Evolutionary conservation across 345 rosid genomes (phyloP), one percentile per base, ranked within the genome.

Genomic region (Populus tremula): DNA sequence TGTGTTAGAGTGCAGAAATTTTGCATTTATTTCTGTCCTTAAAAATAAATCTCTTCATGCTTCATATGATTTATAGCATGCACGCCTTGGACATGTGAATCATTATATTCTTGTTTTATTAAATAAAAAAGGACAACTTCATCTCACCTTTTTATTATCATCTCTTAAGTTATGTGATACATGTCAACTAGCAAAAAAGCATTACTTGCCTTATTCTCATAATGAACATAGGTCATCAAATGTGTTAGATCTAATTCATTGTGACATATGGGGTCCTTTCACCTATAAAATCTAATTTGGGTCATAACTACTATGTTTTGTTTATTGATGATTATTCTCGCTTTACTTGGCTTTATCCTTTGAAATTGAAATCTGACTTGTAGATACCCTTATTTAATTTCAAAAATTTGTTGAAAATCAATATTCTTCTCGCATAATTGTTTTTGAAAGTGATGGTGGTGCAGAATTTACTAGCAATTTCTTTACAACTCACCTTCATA

Each of bases 41-140:
- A 68, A 68, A 68, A 74, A 74, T 74, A 74, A 74, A 74, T 75
- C 21, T 21, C 38, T 47, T 6, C 12, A 3, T 45, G 63, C 47
- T 66, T 75, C 63, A 4, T 75, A 64, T 75, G 47, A 66, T 8
- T 64, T 64, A 75, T 75, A 62, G 62, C 70, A 64, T 75, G 53
- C 62, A 23, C 59, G 39, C 29, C 71, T 64, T 43, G 17, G 20
- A 9, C 71, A 75, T 75, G 29, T 75, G 45, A 43, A 41, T 13
- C 70, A 62, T 75, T 63, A 0, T 27, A 20, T 72, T 72, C 25
- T 47, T 29, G 2, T 27, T 68, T 68, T 68, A 9, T 6, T n/a
- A 18, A 68, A 31, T 25, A 62, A 59, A 73, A 73, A 21, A 25
- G 2, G 23, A 45, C 36, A 31, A 0, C 62, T 75, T 29, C 16